Conservation (phyloP, 129 eudicot genomes). For the Flaveria trinervia region DNA sequence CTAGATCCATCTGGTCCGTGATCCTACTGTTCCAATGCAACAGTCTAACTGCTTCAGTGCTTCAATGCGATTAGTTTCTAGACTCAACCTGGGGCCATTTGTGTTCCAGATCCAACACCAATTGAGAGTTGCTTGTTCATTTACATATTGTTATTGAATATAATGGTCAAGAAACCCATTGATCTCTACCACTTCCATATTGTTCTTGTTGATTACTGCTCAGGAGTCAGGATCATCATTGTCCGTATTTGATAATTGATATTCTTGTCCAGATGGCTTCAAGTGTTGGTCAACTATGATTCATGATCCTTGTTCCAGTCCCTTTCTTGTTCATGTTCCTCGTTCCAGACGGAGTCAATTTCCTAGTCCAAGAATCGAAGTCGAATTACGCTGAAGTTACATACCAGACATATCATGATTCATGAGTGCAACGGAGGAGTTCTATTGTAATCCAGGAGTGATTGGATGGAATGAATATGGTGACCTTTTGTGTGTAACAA, state of each 20-base stretch:
- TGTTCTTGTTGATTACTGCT: neutral
- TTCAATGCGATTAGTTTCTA: neutral
- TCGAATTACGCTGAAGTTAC: neutral
- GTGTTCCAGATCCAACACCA: neutral
- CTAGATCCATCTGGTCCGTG: neutral
- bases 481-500: neutral
- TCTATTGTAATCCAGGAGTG: neutral
- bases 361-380: constrained; percentile 1
- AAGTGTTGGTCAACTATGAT: neutral
- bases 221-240: neutral
- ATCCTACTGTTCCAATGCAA: neutral
- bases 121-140: neutral
- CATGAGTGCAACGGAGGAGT: neutral
- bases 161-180: neutral
- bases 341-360: neutral
- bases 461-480: neutral
- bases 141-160: neutral
- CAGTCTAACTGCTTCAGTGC: neutral
- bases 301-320: neutral
- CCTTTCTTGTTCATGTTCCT: neutral
- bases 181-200: neutral
- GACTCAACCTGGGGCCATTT: neutral
- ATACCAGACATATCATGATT: neutral
- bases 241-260: neutral
- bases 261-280: neutral